Conservation (phyloP, 352 stramenopile species). For the Phytophthora parvispora region DNA sequence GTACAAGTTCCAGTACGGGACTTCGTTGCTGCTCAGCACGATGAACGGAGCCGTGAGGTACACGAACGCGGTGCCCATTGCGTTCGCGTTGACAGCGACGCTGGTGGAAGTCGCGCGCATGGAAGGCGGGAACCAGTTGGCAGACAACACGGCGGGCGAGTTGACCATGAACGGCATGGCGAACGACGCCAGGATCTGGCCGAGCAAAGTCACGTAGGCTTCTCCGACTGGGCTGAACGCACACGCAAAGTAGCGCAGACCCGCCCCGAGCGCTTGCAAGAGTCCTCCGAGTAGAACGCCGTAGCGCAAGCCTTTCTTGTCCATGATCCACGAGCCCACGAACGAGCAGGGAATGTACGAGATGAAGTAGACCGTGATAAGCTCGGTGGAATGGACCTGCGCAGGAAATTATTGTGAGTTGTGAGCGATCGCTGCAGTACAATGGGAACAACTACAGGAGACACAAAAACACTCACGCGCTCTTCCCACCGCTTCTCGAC, state of each 20-base stretch:
- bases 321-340: conserved; percentile 84
- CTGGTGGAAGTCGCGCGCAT: conserved; percentile 76
- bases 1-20: conserved; percentile 60
- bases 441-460: neutral
- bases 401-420: neutral
- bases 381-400: conserved; percentile 74
- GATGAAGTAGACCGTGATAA: conserved; percentile 86
- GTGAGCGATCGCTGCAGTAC: neutral
- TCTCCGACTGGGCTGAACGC: conserved; percentile 34
- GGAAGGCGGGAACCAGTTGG: conserved; percentile 79
- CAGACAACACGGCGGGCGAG: conserved; percentile 74
- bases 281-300: conserved; percentile 68
- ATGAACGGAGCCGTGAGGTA: conserved; percentile 69
- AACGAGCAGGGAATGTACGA: conserved; percentile 87
- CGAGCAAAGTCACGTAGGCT: conserved; percentile 55
- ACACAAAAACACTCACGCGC: conserved; percentile 30
- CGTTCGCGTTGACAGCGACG: conserved; percentile 81
- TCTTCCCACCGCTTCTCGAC: conserved; percentile 69
- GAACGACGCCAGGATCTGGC: conserved; percentile 70
- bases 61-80: conserved; percentile 71
- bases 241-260: conserved; percentile 56
- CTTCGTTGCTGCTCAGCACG: conserved; percentile 40
- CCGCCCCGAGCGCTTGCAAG: conserved; percentile 62
- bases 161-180: conserved; percentile 92
- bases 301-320: conserved; percentile 75